Evolutionary conservation across 73 alveolate genomes (phyloP).

Genomic region (Symbiodinium pilosum): DNA sequence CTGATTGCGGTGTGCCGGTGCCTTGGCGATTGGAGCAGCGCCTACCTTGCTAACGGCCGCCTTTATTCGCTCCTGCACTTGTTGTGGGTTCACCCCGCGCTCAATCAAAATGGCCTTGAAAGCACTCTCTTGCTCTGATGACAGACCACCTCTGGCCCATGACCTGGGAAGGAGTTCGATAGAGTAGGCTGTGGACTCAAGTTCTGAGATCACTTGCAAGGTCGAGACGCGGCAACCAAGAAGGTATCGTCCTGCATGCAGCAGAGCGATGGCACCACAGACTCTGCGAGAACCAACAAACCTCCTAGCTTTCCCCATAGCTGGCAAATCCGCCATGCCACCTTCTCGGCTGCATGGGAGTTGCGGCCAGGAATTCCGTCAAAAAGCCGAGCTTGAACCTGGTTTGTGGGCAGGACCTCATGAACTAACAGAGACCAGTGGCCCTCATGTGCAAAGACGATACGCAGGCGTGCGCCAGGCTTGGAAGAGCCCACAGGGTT

Average conservation of each 20-base stretch:
- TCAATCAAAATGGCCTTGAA: not conserved
- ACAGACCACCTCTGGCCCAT: not conserved
- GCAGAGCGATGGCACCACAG: not conserved
- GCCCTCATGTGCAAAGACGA: too few relatives aligned
- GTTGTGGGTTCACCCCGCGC: not conserved
- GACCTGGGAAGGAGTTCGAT: not conserved
- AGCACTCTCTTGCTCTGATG: not conserved
- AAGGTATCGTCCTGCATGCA: not conserved
- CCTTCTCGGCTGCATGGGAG: not conserved
- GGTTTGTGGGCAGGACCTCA: not conserved
- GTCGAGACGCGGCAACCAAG: not conserved
- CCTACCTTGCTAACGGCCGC: not conserved
- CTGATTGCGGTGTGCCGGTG: not conserved
- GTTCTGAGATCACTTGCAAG: not conserved
- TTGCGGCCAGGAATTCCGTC: not conserved
- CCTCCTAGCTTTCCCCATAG: not conserved
- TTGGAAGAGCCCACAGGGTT: too few relatives aligned
- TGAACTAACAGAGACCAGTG: not conserved
- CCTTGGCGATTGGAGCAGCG: not conserved
- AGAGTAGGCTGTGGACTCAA: not conserved
- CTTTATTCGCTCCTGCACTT: not conserved
- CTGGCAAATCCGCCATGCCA: not conserved
- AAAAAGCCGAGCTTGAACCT: not conserved
- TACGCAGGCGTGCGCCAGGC: too few relatives aligned
- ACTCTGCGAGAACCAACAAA: not conserved